Base-by-base conservation (phyloP, 106 monocot genomes). In the Acorus calamus region DNA sequence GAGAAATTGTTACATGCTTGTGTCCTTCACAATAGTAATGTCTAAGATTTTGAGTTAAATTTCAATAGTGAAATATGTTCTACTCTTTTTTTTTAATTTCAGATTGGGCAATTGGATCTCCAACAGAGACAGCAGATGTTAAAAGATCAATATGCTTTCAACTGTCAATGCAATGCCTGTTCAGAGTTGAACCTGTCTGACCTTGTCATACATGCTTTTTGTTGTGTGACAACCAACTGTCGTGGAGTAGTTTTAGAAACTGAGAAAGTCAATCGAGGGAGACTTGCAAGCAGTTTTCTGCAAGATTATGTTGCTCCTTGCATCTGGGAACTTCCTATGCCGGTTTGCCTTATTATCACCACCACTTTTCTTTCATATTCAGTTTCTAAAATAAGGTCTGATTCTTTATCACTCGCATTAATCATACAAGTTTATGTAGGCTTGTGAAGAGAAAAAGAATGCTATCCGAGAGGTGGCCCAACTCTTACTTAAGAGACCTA, bases 141-240 rank as follows among this genome's bases (percentile, higher is more conserved):
- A 61, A 60, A 87, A 63, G 82, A 87, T 13, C 76, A 82, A 14
- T 96, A 96, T 57, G 84, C 62, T 12, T 96, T 96, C 49, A 80
- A 65, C 76, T 96, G 96, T 76, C 57, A 78, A 42, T 96, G 96
- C 74, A 74, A 53, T 12, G 69, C 74, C 56, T 96, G 96, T 73
- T 80, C 82, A 53, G 75, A 71, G 44, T 53, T 83, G 56, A 90
- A 79, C 78, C 53, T 96, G 2, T 74, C 96, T 11, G 96, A 96
- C 66, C 61, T 96, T 51, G 69, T 91, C 42, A 74, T 96, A 45
- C 74, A 85, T 85, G 76, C 96, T 63, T 91, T 87, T 62, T 47
- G 52, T 13, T 96, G 96, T 72, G 55, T 47, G 11, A 54, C 80
- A 42, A 46, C 69, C 44, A 56, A 80, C 14, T 96, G 96, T 69